Evolutionary conservation across 108 stramenopile species (phyloP).

Genomic region (Pinguiococcus pyrenoidosus): DNA sequence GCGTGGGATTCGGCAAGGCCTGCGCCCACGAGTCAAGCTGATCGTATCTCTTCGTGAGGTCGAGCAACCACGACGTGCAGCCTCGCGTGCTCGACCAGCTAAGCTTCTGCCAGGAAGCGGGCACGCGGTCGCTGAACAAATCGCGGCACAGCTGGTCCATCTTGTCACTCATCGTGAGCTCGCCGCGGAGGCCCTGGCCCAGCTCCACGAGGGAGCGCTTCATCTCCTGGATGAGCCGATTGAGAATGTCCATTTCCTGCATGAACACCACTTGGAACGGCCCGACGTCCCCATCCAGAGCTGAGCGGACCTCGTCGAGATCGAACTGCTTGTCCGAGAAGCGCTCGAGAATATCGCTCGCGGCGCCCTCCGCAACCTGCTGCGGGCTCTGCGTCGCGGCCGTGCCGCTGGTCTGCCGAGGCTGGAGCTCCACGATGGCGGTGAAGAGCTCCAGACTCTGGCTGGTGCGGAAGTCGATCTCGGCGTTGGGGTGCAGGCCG

Average conservation of each 20-base stretch:
- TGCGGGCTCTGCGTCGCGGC: too few relatives aligned
- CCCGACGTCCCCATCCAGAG: slow-evolving; percentile 50
- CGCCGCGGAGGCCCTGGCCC: slow-evolving; percentile 5
- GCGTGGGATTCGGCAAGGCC: too few relatives aligned
- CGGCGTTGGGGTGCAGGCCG: slow-evolving; percentile 31
- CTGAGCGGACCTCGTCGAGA: slow-evolving; percentile 49
- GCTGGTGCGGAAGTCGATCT: too few relatives aligned
- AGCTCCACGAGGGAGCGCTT: slow-evolving; percentile 3
- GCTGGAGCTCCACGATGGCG: slow-evolving; percentile 29
- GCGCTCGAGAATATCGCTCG: slow-evolving; percentile 55
- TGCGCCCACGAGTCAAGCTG: too few relatives aligned
- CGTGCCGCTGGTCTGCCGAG: too few relatives aligned
- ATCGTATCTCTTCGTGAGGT: too few relatives aligned
- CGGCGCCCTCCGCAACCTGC: slow-evolving; percentile 41
- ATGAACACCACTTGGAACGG: slow-evolving; percentile 78
- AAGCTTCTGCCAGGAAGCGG: too few relatives aligned
- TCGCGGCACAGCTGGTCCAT: slow-evolving; percentile 13
- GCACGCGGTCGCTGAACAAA: slow-evolving; percentile 27
- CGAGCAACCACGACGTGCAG: too few relatives aligned
- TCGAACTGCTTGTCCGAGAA: slow-evolving; percentile 70
- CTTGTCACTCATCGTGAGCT: slow-evolving; percentile 3
- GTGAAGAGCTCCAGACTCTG: too few relatives aligned
- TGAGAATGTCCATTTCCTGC: slow-evolving; percentile 11
- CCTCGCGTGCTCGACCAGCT: too few relatives aligned
- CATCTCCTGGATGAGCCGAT: slow-evolving; percentile 2